Base-by-base conservation (phyloP, 192 early-diverging fungal species). In the Rhizophagus clarus region DNA sequence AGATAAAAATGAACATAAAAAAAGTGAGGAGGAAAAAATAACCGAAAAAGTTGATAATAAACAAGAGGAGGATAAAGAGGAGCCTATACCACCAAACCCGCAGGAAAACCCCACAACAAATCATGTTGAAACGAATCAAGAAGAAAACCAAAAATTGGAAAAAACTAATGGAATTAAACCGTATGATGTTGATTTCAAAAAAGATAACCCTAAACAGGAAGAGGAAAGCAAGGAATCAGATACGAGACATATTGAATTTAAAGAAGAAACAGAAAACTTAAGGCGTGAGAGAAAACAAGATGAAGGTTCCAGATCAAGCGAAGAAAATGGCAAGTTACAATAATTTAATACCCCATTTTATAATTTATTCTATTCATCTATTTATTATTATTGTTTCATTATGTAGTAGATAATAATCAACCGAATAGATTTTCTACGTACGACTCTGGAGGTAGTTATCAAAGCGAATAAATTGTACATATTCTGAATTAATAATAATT, bases 21-120 rank as follows among this genome's bases (percentile, higher is more conserved):
- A 72, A 10, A 76, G 75, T 14, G 87, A 88, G 51, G 88, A 88
- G 51, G 83, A 86, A 51, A 82, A 85, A 45, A 45, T 81, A n/a
- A 79, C 83, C 15, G 74, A 82, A 49, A 85, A 86, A 66, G n/a
- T 80, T 51, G 20, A 15, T 4, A 17, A 14, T 37, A 14, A 29
- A 31, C 28, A 70, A 22, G 14, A 9, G 9, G 68, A 31, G 29
- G 20, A 3, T 29, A 31, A 70, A 32, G 67, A 34, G 10, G 22
- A 32, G 22, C 17, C 68, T 40, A 31, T n/a, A 70, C 14, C 26
- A 24, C 20, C 22, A 4, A 70, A 32, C 8, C 68, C 8, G 42
- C 32, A 32, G 3, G 24, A 4, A 28, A 64, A 45, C 3, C 11
- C 42, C 11, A 0, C 42, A 45, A 11, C 42, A 45, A 12, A 45